Conservation (phyloP, 2,329 filamentous ascomycete genomes). For the Akanthomyces lecanii region DNA sequence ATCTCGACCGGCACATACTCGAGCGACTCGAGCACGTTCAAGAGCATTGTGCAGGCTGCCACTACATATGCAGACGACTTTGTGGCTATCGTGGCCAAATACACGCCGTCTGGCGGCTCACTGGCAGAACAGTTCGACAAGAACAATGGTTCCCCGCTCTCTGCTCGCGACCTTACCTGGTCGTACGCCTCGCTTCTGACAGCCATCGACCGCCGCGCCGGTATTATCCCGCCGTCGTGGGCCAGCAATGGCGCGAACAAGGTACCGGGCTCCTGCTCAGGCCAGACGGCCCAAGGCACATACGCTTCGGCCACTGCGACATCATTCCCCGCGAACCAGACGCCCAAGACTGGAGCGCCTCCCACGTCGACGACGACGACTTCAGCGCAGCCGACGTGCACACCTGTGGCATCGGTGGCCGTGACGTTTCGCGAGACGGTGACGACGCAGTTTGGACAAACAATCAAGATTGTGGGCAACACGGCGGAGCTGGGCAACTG, state of each 20-base stretch:
- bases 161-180: conserved; percentile 67
- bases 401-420: conserved; percentile 42
- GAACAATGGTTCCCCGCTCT: conserved; percentile 49
- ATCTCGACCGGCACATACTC: conserved; percentile 60
- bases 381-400: conserved; percentile 28
- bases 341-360: conserved; percentile 33
- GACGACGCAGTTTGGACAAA: conserved; percentile 57
- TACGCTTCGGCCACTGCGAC: conserved; percentile 48
- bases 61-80: conserved; percentile 58
- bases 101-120: conserved; percentile 58
- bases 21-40: conserved; percentile 44
- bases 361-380: conserved; percentile 20
- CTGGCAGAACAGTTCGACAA: conserved; percentile 64
- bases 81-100: conserved; percentile 57
- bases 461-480: conserved; percentile 61
- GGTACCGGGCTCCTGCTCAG: conserved; percentile 46
- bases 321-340: conserved; percentile 47
- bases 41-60: conserved; percentile 52
- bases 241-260: conserved; percentile 40
- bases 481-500: conserved; percentile 58
- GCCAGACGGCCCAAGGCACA: conserved; percentile 43
- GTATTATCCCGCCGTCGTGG: conserved; percentile 55
- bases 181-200: conserved; percentile 69
- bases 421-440: conserved; percentile 60
- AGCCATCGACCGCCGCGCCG: conserved; percentile 52